phyloP scores from a whole-genome alignment of 2,329 filamentous ascomycete species.

The Aspergillus sp. region DNA sequence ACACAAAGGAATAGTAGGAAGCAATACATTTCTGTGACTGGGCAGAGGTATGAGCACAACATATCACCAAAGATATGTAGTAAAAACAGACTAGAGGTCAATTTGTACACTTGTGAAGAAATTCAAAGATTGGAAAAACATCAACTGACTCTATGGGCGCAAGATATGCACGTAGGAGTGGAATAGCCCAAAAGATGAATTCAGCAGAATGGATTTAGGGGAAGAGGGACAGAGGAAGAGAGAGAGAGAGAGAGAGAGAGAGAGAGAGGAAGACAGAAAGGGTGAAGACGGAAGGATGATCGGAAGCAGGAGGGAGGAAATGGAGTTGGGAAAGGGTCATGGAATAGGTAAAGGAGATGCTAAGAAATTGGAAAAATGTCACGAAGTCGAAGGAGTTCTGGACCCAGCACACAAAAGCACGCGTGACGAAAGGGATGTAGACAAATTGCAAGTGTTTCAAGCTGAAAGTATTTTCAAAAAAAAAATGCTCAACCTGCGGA shows the following conservation, averaged over 20 bases:
- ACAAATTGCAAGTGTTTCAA: background rate
- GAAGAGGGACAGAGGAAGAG: background rate
- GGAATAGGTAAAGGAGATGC: background rate
- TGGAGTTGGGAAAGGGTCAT: background rate
- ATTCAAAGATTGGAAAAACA: slow-evolving; percentile 13
- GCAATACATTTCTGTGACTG: slow-evolving; percentile 13
- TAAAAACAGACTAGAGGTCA: slow-evolving; percentile 7
- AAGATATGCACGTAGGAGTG: slow-evolving; percentile 25
- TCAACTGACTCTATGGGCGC: slow-evolving; percentile 25
- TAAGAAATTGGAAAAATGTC: background rate
- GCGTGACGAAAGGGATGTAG: background rate
- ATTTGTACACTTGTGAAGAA: slow-evolving; percentile 18
- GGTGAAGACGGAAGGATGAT: background rate
- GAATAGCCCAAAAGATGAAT: background rate
- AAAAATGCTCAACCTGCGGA: slow-evolving; percentile 15
- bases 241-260: background rate
- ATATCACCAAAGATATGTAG: slow-evolving; percentile 8
- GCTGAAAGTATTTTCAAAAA: slow-evolving; percentile 5
- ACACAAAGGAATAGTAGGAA: slow-evolving; percentile 1
- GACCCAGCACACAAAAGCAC: background rate
- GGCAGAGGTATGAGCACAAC: background rate
- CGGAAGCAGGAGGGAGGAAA: background rate
- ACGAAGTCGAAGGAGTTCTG: background rate
- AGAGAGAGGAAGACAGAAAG: background rate
- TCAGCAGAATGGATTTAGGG: background rate